Conservation (phyloP, 2,329 filamentous ascomycete species). For the Trichoderma koningiopsis region DNA sequence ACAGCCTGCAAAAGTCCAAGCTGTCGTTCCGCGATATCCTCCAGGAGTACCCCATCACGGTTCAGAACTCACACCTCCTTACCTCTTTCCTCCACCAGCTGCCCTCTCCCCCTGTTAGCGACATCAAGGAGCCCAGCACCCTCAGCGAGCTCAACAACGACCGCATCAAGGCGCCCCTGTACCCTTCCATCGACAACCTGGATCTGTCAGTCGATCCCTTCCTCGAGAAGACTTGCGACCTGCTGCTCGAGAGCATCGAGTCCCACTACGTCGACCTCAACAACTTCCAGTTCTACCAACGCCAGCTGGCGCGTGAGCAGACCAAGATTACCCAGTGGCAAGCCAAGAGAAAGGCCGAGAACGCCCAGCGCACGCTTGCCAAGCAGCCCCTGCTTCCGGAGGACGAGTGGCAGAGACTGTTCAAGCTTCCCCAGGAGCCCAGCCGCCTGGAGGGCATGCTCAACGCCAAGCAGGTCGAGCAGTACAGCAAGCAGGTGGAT, state of each 20-base stretch:
- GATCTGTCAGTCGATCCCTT: constrained; percentile 95
- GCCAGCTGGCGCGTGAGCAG: constrained; percentile 91
- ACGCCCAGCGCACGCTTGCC: constrained; percentile 77
- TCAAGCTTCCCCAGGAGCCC: constrained; percentile 96
- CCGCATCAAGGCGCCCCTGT: constrained; percentile 65
- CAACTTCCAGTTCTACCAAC: constrained; percentile 97
- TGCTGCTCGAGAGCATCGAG: constrained; percentile 95
- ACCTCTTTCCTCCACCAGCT: constrained; percentile 95
- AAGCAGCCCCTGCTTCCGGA: constrained; percentile 90
- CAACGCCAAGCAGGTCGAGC: constrained; percentile 93
- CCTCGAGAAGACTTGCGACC: constrained; percentile 96
- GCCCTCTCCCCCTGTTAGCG: constrained; percentile 63
- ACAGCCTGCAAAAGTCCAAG: constrained; percentile 89
- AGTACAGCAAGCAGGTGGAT: constrained; percentile 96
- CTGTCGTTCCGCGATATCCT: constrained; percentile 93
- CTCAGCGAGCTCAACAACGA: constrained; percentile 75
- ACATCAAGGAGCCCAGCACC: constrained; percentile 75
- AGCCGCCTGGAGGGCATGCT: constrained; percentile 91
- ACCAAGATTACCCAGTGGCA: constrained; percentile 97
- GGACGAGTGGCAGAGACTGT: constrained; percentile 97
- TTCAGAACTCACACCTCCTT: constrained; percentile 97
- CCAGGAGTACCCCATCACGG: constrained; percentile 80
- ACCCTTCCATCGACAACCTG: constrained; percentile 86
- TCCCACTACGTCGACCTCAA: constrained; percentile 98
- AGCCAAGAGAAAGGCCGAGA: constrained; percentile 94